Conservation (phyloP, 2,329 filamentous ascomycete genomes). For the Epichloe elymi region DNA sequence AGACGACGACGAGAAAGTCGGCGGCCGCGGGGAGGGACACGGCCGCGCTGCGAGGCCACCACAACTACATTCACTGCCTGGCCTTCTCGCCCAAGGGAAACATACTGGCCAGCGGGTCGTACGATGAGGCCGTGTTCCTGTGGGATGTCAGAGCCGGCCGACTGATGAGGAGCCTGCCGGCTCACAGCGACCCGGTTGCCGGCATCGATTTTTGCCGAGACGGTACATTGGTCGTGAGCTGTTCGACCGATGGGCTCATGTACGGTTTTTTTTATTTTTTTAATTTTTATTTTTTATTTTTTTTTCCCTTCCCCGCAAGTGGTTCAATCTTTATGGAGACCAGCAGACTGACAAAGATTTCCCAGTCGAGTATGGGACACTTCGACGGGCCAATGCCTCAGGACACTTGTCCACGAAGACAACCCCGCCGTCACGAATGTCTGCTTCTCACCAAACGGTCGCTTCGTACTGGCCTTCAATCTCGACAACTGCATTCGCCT, state of each 20-base stretch:
- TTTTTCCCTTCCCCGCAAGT: constrained; percentile 1
- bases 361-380: constrained; percentile 84
- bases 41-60: constrained; percentile 64
- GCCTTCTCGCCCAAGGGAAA: constrained; percentile 98
- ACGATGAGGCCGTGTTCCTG: constrained; percentile 92
- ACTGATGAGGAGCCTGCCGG: constrained; percentile 80
- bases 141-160: constrained; percentile 88
- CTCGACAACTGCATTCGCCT: constrained; percentile 80
- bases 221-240: constrained; percentile 83
- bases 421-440: constrained; percentile 83
- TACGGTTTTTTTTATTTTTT: constrained; percentile 24
- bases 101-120: constrained; percentile 87
- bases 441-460: constrained; percentile 87
- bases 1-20: constrained; percentile 29
- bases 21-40: constrained; percentile 26
- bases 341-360: constrained; percentile 8
- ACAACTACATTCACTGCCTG: constrained; percentile 90
- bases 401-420: constrained; percentile 92
- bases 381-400: constrained; percentile 83
- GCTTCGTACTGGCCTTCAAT: constrained; percentile 82
- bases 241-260: constrained; percentile 83
- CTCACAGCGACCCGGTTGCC: constrained; percentile 87
- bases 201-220: constrained; percentile 90
- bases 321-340: background rate
- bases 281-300: too few relatives aligned